phyloP scores from a whole-genome alignment of 225 moss, liverwort and hornwort genomes.

The Neckera pumila region DNA sequence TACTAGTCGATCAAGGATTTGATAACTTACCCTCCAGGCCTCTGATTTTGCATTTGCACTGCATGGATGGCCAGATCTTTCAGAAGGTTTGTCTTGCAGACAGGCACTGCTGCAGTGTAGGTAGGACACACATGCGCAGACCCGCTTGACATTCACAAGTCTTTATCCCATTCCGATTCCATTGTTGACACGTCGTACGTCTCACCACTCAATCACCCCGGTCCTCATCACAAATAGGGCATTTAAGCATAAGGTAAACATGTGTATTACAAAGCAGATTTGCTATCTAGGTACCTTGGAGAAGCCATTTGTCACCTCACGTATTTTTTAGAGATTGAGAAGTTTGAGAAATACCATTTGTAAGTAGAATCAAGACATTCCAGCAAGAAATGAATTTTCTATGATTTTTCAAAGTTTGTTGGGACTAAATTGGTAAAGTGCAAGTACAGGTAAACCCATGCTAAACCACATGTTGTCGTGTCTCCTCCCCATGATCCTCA shows the following conservation, averaged over 20 bases:
- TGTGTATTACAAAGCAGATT: background rate
- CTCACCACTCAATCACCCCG: background rate
- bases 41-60: background rate
- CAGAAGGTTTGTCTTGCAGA: background rate
- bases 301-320: background rate
- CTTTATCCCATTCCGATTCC: background rate
- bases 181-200: background rate
- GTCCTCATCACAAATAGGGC: background rate
- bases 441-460: rapidly evolving
- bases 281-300: background rate
- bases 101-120: background rate
- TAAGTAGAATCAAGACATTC: background rate
- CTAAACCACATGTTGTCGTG: background rate
- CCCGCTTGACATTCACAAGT: background rate
- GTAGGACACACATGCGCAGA: background rate
- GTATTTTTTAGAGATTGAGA: background rate
- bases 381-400: background rate
- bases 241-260: background rate
- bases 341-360: too few relatives aligned
- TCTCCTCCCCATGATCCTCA: background rate
- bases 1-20: too few relatives aligned
- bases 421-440: background rate
- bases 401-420: background rate
- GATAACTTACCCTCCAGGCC: background rate
- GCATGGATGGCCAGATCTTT: background rate